phyloP scores from a whole-genome alignment of 2,329 filamentous ascomycete genomes.

The Penicillium sp. region DNA sequence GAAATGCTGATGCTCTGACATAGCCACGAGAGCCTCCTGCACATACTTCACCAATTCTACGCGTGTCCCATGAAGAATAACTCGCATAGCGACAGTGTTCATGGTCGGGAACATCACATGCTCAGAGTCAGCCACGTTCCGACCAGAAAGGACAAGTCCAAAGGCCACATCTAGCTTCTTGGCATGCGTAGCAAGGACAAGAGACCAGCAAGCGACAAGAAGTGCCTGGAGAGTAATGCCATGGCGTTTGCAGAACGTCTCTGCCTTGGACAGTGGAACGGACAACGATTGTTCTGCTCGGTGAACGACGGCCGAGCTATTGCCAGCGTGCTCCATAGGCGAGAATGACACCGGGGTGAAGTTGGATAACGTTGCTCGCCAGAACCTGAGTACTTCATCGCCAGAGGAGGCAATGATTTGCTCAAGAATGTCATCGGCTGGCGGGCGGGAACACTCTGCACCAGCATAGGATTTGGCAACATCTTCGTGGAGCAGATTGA shows the following conservation, averaged over 20 bases:
- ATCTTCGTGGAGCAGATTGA: slow-evolving; percentile 71
- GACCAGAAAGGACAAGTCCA: slow-evolving; percentile 78
- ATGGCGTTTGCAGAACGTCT: slow-evolving; percentile 62
- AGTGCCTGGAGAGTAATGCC: slow-evolving; percentile 74
- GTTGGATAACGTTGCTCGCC: slow-evolving; percentile 66
- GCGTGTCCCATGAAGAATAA: slow-evolving; percentile 68
- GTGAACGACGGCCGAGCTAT: slow-evolving; percentile 22
- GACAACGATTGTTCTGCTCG: slow-evolving; percentile 28
- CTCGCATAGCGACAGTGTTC: slow-evolving; percentile 80
- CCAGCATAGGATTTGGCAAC: slow-evolving; percentile 64
- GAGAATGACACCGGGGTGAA: slow-evolving; percentile 46
- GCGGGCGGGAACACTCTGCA: slow-evolving; percentile 43
- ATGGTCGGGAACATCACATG: slow-evolving; percentile 81
- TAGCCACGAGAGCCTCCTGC: slow-evolving; percentile 66
- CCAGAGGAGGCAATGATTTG: slow-evolving; percentile 52
- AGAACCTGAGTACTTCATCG: slow-evolving; percentile 61
- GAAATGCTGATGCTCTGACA: slow-evolving; percentile 72
- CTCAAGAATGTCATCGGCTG: slow-evolving; percentile 57
- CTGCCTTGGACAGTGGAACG: slow-evolving; percentile 46
- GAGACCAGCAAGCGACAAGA: slow-evolving; percentile 73
- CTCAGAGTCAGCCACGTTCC: slow-evolving; percentile 70
- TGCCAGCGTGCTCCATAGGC: slow-evolving; percentile 19
- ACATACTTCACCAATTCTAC: slow-evolving; percentile 68
- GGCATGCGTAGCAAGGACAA: slow-evolving; percentile 64
- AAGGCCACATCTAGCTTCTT: slow-evolving; percentile 73